Base-by-base conservation (phyloP, 2,329 filamentous ascomycete genomes). In the Cladophialophora immunda region DNA sequence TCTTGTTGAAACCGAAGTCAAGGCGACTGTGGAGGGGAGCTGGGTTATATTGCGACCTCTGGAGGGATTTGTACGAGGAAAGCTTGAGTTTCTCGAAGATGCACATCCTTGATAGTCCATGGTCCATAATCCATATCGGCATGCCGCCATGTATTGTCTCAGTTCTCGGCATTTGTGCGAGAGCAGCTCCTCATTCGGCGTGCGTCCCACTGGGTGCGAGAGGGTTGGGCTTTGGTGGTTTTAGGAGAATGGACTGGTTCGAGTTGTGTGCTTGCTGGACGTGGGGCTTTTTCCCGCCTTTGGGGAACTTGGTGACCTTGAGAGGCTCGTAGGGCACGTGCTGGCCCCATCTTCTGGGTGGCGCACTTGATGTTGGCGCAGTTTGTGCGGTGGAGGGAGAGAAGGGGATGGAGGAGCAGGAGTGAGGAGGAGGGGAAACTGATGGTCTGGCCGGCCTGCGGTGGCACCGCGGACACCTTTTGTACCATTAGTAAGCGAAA, bases 221-320 rank as follows among this genome's bases (percentile, higher is more conserved):
- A 30, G 47, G 19, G 9, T 30, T 9, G 30, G 29, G 45, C 58
- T 61, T 36, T 47, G 30, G 45, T 61, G 29, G 32, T 36, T 61
- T 61, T 61, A 47, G 58, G 58, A 36, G 58, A 61, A 61, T 61
- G 58, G 58, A 61, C 58, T n/a, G n/a, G n/a, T n/a, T n/a, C n/a
- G n/a, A n/a, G n/a, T 25, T 13, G 29, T 52, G 45, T 50, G 45
- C 45, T 22, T 22, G 25, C 45, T 38, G 47, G 58, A 53, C 58
- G 58, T 61, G 58, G 58, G 58, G 58, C 58, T 52, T 50, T 22
- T 50, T 19, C 25, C 45, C n/a, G 34, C 9, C 11, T 38, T 11
- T 38, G 34, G 13, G 4, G 34, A 38, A 45, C n/a, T 45, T 30
- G 29, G 29, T 38, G 4, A 22, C 25, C 9, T 53, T 29, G 30